Conservation (phyloP, 768 basidiomycete genomes). For the Phlegmacium glaucopus region DNA sequence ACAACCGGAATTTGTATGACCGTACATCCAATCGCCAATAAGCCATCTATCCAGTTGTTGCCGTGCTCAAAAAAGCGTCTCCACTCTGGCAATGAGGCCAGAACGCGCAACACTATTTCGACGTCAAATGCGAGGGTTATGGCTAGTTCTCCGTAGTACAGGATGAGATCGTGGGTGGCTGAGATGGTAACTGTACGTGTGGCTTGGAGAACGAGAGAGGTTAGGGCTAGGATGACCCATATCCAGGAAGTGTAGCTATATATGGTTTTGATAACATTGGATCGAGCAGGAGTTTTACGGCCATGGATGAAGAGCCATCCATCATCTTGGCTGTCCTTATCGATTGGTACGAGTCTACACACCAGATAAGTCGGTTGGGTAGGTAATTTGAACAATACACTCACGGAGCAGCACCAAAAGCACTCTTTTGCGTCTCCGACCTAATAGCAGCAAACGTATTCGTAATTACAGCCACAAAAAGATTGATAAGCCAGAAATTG, state of each 20-base stretch:
- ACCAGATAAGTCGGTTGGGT: not conserved
- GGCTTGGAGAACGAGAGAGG: slow-evolving; percentile 70
- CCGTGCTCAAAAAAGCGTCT: slow-evolving; percentile 62
- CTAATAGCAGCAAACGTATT: slow-evolving; percentile 89
- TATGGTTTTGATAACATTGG: slow-evolving; percentile 49
- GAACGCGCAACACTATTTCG: slow-evolving; percentile 77
- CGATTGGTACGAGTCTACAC: slow-evolving; percentile 29
- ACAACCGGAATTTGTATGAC: slow-evolving; percentile 86
- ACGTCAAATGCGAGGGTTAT: slow-evolving; percentile 85
- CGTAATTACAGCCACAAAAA: slow-evolving; percentile 95
- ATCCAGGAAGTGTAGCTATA: slow-evolving; percentile 62
- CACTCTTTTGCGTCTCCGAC: slow-evolving; percentile 82
- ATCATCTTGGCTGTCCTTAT: slow-evolving; percentile 57
- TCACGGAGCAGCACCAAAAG: slow-evolving; percentile 81
- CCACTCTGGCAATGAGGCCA: slow-evolving; percentile 79
- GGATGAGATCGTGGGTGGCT: slow-evolving; percentile 38
- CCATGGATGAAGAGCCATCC: slow-evolving; percentile 51
- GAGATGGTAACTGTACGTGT: slow-evolving; percentile 54
- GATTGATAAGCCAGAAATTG: slow-evolving; percentile 92
- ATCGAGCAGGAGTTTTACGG: slow-evolving; percentile 33
- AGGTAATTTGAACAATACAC: slow-evolving; percentile 19
- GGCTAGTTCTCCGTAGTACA: slow-evolving; percentile 67
- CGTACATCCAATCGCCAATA: slow-evolving; percentile 70
- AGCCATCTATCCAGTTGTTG: slow-evolving; percentile 74
- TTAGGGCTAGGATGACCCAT: slow-evolving; percentile 75